Evolutionary conservation across 2,329 filamentous ascomycete genomes (phyloP), one percentile per base, ranked within the genome.

Genomic region (Lasiodiplodia sp.): DNA sequence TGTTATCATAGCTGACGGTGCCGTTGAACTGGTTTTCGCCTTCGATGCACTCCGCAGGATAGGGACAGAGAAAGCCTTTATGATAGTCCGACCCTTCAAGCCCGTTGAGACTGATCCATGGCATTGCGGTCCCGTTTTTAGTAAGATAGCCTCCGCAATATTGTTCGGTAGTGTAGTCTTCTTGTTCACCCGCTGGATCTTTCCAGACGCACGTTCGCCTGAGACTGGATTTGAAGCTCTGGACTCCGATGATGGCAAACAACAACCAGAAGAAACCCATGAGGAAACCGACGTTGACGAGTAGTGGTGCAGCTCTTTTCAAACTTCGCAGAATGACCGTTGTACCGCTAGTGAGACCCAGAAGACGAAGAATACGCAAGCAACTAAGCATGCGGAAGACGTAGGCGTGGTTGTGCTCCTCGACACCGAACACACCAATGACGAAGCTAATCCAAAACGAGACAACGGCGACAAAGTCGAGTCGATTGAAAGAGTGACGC

Each of bases 251-350:
- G 71, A 99, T 97, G 47, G 94, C 96, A 81, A 99, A 99, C 12
- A 98, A 83, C 52, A 99, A 86, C 96, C 96, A 99, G 81, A 99
- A 99, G 81, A 99, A 99, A 16, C 92, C 88, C 72, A 99, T 94
- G 25, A 99, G 84, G 77, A 99, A 97, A 1, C 93, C 94, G 38
- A 99, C 94, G 71, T 97, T 93, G 31, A 97, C 88, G 28, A 99
- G 88, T 44, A 97, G 84, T 2, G 96, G 96, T 0, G 95, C 93
- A 1, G 96, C 94, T 77, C 97, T 97, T 78, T 99, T 99, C 70
- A 99, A 80, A 86, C 95, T 98, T 78, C 93, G 88, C 55, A 99
- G 83, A 75, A 99, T 99, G 69, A 98, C 92, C 66, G 94, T 92
- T 68, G 96, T 99, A 73, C 96, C 96, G 73, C 94, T 94, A 1